Base-by-base conservation (phyloP, 1,139 yeast genomes). In the Pichia sp. region DNA sequence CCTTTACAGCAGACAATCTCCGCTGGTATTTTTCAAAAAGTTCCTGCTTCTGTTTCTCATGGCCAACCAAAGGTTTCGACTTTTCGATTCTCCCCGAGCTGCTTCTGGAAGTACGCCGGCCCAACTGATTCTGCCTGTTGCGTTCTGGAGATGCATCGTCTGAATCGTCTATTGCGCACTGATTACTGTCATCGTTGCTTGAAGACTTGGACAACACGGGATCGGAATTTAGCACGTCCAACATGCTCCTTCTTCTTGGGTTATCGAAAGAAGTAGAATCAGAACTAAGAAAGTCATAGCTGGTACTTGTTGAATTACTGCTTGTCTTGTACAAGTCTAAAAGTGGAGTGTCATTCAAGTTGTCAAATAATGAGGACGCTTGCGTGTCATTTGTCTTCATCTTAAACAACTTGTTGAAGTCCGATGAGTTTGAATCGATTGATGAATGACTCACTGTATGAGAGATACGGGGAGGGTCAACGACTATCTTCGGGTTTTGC, bases 11-110 rank as follows among this genome's bases (percentile, higher is more conserved):
- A 17, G 60, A 55, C 55, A 67, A 56, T 45, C 68, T 58, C 29
- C 68, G 49, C 20, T 66, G 60, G 53, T 67, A 67, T 48, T 64
- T 65, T 27, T 65, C 69, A 48, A 67, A 61, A 16, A 67, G 58
- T 16, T 66, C 59, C 30, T 55, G 50, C 30, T 53, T 59, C 24
- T 60, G 58, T 20, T 50, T 53, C 10, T 46, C 52, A 17, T 53
- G 55, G 16, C 17, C 48, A 5, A 29, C 24, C 14, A 49, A 34
- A 7, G 49, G 52, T 40, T 45, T 52, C 14, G 33, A 34, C 14
- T 31, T 14, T 9, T 40, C 50, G 4, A 24, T 5, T 6, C 44
- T 42, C 24, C 46, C 50, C 7, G n/a, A n/a, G 46, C 50, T 49
- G 2, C 43, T 24, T 16, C 50, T 46, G 2, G 52, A 49, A 6